phyloP scores from a whole-genome alignment of 345 rosid genomes.

The Brassica juncea region DNA sequence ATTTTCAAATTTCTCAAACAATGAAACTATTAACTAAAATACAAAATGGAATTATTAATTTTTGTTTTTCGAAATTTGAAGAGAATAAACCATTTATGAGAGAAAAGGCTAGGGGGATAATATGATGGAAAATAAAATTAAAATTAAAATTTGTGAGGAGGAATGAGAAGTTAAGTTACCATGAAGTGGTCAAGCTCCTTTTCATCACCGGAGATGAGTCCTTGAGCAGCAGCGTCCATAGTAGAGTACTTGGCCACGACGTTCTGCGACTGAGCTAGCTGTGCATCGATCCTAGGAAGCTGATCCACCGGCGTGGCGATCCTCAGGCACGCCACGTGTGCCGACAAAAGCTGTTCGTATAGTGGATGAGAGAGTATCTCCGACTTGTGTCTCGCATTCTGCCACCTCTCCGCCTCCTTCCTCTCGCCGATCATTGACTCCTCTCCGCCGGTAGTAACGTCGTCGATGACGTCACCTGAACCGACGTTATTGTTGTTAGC shows the following conservation, averaged over 20 bases:
- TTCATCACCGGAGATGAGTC: constrained; percentile 57
- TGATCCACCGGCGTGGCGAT: constrained; percentile 99
- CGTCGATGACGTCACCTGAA: constrained; percentile 54
- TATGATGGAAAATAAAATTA: not conserved
- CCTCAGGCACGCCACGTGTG: constrained; percentile 86
- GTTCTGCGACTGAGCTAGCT: constrained; percentile 92
- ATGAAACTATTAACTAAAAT: not conserved
- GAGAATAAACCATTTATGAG: not conserved
- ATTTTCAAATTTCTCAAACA: constrained; percentile 15
- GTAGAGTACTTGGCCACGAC: constrained; percentile 86
- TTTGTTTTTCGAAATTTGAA: not conserved
- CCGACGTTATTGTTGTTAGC: constrained; percentile 45
- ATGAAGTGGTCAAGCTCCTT: constrained; percentile 98
- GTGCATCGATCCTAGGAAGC: constrained; percentile 94
- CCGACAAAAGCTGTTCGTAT: constrained; percentile 85
- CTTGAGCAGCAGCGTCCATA: constrained; percentile 53
- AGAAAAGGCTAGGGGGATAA: not conserved
- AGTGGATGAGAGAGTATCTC: constrained; percentile 86
- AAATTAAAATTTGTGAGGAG: constrained; percentile 4
- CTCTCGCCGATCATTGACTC: constrained; percentile 34
- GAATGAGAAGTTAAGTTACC: constrained; percentile 48
- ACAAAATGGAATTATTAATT: not conserved
- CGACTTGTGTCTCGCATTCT: constrained; percentile 73
- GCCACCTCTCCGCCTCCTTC: constrained; percentile 64
- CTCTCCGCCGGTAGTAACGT: constrained; percentile 40